phyloP scores from a whole-genome alignment of 768 basidiomycete genomes.

The Suillus sp. region DNA sequence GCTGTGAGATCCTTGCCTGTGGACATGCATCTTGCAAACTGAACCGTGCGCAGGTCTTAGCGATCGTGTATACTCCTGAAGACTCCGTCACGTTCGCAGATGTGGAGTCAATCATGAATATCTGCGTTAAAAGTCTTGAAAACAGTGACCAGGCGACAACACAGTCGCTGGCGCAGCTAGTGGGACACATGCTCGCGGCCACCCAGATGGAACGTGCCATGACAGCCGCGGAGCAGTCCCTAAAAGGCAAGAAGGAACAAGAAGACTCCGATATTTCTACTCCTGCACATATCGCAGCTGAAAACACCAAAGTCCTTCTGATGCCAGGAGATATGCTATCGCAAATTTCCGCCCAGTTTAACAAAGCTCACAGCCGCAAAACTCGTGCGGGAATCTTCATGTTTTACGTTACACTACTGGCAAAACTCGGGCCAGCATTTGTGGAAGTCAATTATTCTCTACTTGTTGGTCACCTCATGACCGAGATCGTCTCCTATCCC shows the following conservation, averaged over 20 bases:
- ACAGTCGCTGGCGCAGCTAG: constrained; percentile 75
- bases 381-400: constrained; percentile 86
- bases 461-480: constrained; percentile 76
- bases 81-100: constrained; percentile 63
- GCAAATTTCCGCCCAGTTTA: constrained; percentile 81
- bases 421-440: constrained; percentile 71
- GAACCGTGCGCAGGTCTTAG: constrained; percentile 46
- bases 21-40: constrained; percentile 16
- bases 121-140: constrained; percentile 79
- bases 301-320: constrained; percentile 68
- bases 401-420: constrained; percentile 79
- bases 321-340: constrained; percentile 77
- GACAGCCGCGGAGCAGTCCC: constrained; percentile 45
- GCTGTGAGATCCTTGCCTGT: constrained; percentile 50
- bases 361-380: constrained; percentile 71
- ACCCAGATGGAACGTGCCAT: constrained; percentile 72
- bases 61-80: constrained; percentile 59
- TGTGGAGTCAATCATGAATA: constrained; percentile 70
- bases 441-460: constrained; percentile 83
- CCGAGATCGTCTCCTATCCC: constrained; percentile 68
- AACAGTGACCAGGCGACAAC: constrained; percentile 80
- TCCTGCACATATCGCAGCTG: constrained; percentile 45
- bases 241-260: constrained; percentile 65
- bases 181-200: constrained; percentile 80
- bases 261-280: constrained; percentile 60